These are phyloP conservation scores for Cercospora sp. DNA, from an alignment of 2,329 filamentous ascomycete genomes.

Conservation along the genomic window DNA sequence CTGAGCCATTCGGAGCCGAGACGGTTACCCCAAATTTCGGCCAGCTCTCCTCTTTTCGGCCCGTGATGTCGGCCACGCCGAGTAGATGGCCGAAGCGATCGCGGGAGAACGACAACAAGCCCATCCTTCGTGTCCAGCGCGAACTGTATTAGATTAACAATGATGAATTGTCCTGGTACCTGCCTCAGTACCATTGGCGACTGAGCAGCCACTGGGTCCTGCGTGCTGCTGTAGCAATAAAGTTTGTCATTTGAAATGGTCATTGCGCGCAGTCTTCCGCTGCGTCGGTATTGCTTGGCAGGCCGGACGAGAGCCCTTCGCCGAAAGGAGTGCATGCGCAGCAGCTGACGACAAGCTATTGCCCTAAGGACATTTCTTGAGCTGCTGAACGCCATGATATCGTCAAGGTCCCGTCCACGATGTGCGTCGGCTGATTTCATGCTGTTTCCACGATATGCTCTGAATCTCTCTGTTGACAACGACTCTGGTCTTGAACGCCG, in stretches of 20 bases:
- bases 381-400: slow-evolving; percentile 1
- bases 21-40: background rate
- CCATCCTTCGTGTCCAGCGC: background rate
- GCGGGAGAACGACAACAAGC: background rate
- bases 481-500: background rate
- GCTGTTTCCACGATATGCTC: background rate
- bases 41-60: background rate
- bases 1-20: background rate
- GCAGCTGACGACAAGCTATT: background rate
- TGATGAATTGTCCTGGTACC: background rate
- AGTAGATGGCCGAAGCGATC: background rate
- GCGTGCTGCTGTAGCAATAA: background rate
- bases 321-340: background rate
- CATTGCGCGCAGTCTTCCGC: background rate
- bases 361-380: background rate
- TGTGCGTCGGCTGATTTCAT: background rate
- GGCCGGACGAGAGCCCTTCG: background rate
- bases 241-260: slow-evolving; percentile 9
- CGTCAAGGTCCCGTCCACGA: background rate
- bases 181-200: background rate
- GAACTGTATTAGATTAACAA: background rate
- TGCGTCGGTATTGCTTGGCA: background rate
- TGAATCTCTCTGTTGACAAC: background rate
- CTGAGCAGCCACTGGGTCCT: background rate
- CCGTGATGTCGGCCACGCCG: slow-evolving; percentile 13